Evolutionary conservation across 2,329 filamentous ascomycete genomes (phyloP), one percentile per base, ranked within the genome.

Genomic region (Penicillium sp.): DNA sequence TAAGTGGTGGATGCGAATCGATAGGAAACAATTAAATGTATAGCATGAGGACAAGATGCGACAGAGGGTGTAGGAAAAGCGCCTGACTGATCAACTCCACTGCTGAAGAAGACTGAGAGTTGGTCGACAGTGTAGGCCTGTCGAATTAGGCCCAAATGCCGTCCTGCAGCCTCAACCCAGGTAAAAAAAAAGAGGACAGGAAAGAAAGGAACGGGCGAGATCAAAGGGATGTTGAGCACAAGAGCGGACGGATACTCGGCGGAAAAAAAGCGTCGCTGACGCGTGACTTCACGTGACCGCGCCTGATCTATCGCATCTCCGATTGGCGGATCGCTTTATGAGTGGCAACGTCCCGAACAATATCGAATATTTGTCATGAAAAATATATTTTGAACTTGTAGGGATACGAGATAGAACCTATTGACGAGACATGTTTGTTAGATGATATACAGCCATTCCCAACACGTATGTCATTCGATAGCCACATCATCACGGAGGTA

Each of bases 111-210:
- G 37, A 41, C 23, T 18, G 32, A 3, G 10, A 25, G 18, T 42
- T 42, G 38, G 6, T 20, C 28, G 25, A n/a, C 32, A 9, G 13
- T 24, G 18, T 28, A 20, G 28, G 12, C 9, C 1, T 43, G 15
- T 35, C 32, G 33, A 12, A 20, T 29, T 49, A 41, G 31, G 45
- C 49, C 56, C 45, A 48, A 44, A 54, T 59, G 59, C 54, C 57
- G 56, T 57, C 57, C 62, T 57, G 59, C 60, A 65, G 58, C 60
- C 55, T 67, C 55, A 49, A 50, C 56, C 58, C 46, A 54, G 54
- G 42, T 41, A 41, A 49, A 10, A 51, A 47, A 35, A 47, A 51
- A 47, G n/a, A 40, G 38, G 39, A 53, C 38, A 47, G 46, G 48
- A 56, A 50, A 44, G 47, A 57, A 62, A 58, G 52, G 42, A 55